phyloP scores from a whole-genome alignment of 2,329 filamentous ascomycete genomes.

The Dactylonectria estremocensis region DNA sequence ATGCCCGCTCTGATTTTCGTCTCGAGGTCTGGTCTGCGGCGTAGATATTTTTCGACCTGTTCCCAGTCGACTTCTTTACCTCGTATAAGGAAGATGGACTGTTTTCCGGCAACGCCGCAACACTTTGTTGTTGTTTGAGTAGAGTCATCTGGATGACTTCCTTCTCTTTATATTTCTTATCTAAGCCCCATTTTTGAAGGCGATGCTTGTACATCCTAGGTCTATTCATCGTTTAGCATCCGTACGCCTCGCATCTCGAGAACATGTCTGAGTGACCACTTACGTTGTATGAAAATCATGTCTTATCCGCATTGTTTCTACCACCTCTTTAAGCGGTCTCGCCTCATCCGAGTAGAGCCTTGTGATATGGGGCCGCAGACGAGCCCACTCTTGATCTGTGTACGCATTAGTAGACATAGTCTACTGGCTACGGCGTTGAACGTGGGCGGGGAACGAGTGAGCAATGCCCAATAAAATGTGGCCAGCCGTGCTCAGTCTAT shows the following conservation, averaged over 20 bases:
- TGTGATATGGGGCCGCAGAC: not conserved
- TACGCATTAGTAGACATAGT: not conserved
- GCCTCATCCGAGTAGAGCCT: constrained; percentile 2
- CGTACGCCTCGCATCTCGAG: not conserved
- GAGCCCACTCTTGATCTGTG: not conserved
- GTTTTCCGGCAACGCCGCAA: not conserved
- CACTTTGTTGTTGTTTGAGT: constrained; percentile 1
- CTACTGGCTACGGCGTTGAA: not conserved
- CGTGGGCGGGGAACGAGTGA: too few relatives aligned
- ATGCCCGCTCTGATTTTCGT: constrained; percentile 10
- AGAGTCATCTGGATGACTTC: constrained; percentile 10
- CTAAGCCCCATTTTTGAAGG: constrained; percentile 6
- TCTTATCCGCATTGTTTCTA: not conserved
- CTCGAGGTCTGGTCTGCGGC: constrained; percentile 3
- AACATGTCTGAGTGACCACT: not conserved
- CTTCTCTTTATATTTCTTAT: constrained; percentile 10
- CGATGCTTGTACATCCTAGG: constrained; percentile 3
- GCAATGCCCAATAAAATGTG: too few relatives aligned
- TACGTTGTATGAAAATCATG: constrained; percentile 6
- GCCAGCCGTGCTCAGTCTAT: too few relatives aligned
- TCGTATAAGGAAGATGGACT: not conserved
- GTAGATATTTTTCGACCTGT: constrained; percentile 2
- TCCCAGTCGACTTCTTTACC: constrained; percentile 1
- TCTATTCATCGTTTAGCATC: not conserved
- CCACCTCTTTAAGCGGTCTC: not conserved